Evolutionary conservation across 2,329 filamentous ascomycete species (phyloP).

Genomic region (Pyricularia sp.): DNA sequence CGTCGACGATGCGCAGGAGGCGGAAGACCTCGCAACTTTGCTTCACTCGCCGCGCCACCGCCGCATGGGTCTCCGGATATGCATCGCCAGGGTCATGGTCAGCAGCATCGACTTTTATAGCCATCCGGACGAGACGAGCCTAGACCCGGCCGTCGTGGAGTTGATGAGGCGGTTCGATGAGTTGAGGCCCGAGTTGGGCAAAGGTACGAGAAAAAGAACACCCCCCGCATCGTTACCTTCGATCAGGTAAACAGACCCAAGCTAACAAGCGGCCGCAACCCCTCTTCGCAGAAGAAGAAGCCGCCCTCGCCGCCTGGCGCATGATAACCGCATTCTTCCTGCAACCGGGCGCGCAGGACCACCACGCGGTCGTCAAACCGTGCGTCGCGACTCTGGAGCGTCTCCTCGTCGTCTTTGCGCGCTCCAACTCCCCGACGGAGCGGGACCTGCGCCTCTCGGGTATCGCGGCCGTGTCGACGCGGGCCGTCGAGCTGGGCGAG

Average conservation of each 20-base stretch:
- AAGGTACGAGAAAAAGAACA: not conserved
- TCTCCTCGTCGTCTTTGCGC: not conserved
- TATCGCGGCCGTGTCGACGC: not conserved
- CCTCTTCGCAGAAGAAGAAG: not conserved
- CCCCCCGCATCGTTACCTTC: not conserved
- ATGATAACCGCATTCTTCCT: slow-evolving; percentile 6
- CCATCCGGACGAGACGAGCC: slow-evolving; percentile 6
- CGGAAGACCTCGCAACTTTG: slow-evolving; percentile 3
- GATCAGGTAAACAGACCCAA: not conserved
- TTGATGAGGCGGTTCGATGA: slow-evolving; percentile 1
- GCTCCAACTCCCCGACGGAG: not conserved
- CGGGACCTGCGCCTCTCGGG: not conserved
- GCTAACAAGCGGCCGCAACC: not conserved
- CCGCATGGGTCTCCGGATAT: slow-evolving; percentile 2
- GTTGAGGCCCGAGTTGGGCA: slow-evolving; percentile 1
- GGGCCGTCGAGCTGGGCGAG: slow-evolving; percentile 4
- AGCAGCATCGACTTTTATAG: slow-evolving; percentile 4
- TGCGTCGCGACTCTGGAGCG: slow-evolving; percentile 1
- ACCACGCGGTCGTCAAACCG: not conserved
- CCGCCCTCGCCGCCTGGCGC: slow-evolving; percentile 4
- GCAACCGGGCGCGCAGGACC: slow-evolving; percentile 2
- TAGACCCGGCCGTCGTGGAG: slow-evolving; percentile 6
- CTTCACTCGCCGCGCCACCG: slow-evolving; percentile 3
- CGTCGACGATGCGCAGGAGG: slow-evolving; percentile 2
- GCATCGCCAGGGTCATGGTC: slow-evolving; percentile 4